These are phyloP conservation scores for Xerocomus brunneocitrinus DNA, from an alignment of 768 basidiomycete species.

Conservation along the genomic window DNA sequence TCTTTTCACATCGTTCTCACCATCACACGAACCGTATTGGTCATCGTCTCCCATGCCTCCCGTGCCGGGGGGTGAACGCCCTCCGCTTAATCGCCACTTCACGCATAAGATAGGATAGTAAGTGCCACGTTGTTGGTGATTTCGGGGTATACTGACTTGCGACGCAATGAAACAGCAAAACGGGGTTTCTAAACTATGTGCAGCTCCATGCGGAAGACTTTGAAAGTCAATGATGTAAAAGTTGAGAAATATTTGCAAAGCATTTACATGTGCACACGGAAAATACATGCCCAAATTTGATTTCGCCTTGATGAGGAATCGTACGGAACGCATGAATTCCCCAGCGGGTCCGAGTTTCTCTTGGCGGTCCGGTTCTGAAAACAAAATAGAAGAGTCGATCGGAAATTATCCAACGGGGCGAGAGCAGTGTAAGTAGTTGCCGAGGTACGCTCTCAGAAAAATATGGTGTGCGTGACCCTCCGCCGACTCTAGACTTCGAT, in stretches of 20 bases:
- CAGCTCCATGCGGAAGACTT: constrained; percentile 38
- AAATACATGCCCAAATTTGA: not conserved
- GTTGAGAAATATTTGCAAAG: not conserved
- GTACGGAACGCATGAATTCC: too few species aligned
- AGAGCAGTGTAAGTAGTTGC: not conserved
- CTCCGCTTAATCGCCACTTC: constrained; percentile 25
- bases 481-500: constrained; percentile 1
- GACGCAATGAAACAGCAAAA: constrained; percentile 21
- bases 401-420: not conserved
- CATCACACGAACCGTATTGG: constrained; percentile 36
- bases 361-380: not conserved
- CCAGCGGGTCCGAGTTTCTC: not conserved
- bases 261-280: not conserved
- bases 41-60: constrained; percentile 32
- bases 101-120: constrained; percentile 29
- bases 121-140: constrained; percentile 8
- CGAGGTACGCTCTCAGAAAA: not conserved
- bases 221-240: constrained; percentile 6
- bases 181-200: constrained; percentile 36
- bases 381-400: constrained; percentile 5
- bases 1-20: constrained; percentile 36
- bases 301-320: not conserved
- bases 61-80: constrained; percentile 13
- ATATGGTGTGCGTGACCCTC: not conserved
- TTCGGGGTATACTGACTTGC: not conserved